phyloP scores from a whole-genome alignment of 2,329 filamentous ascomycete species.

The Capronia americana region DNA sequence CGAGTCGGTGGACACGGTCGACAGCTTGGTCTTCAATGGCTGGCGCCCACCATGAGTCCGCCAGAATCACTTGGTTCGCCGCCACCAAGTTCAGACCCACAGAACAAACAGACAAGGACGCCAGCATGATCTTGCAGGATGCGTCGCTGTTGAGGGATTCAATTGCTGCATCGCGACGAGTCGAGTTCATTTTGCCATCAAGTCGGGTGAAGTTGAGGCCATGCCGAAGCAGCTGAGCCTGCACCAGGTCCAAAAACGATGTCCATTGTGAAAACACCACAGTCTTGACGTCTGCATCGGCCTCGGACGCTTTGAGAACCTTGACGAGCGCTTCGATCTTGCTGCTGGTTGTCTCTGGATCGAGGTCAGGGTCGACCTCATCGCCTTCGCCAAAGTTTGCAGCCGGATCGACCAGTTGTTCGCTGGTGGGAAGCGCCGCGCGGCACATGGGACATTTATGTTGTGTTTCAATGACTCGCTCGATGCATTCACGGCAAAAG shows the following conservation, averaged over 20 bases:
- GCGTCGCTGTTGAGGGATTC: constrained; percentile 70
- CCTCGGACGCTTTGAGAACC: constrained; percentile 74
- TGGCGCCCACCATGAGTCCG: constrained; percentile 90
- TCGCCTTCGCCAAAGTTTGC: constrained; percentile 60
- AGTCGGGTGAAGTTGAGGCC: constrained; percentile 73
- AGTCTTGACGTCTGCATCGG: constrained; percentile 71
- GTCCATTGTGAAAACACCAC: constrained; percentile 86
- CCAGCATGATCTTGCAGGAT: constrained; percentile 76
- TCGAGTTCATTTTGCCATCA: constrained; percentile 78
- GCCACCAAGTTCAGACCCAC: constrained; percentile 86
- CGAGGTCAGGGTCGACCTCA: constrained; percentile 59
- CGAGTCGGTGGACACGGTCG: constrained; percentile 84
- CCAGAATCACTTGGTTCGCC: constrained; percentile 82
- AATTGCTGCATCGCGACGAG: constrained; percentile 74
- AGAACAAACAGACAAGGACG: constrained; percentile 79
- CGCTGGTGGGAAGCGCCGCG: constrained; percentile 64
- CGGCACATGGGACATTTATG: constrained; percentile 87
- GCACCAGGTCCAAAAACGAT: constrained; percentile 75
- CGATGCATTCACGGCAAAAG: constrained; percentile 77
- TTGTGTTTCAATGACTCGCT: constrained; percentile 74
- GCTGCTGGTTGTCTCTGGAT: constrained; percentile 72
- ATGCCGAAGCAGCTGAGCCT: constrained; percentile 68
- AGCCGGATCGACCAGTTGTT: constrained; percentile 70
- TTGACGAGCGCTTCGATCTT: constrained; percentile 82
- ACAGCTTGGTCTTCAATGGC: constrained; percentile 92